Evolutionary conservation across 2,329 filamentous ascomycete genomes (phyloP), one percentile per base, ranked within the genome.

Genomic region (Grosmannia penicillata): DNA sequence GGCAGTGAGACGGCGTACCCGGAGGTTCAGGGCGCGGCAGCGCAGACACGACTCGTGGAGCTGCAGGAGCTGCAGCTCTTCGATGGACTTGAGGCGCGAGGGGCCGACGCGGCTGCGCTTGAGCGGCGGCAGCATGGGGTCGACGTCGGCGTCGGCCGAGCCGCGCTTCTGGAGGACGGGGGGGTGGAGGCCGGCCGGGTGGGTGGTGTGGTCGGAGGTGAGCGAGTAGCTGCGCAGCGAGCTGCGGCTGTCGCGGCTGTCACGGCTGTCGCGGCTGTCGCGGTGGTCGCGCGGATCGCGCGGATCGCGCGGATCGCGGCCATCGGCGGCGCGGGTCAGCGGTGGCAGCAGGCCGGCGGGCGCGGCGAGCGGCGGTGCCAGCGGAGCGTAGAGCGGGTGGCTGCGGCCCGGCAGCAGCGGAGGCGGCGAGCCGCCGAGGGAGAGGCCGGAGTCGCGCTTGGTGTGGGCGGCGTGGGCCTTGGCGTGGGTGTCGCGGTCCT

Each of bases 71-170:
- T 60, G 61, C 4, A 75, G 59, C 51, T 74, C 70, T 30, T 64
- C 68, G 33, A 75, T 74, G 15, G 70, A 74, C 48, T 73, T 62
- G 2, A 75, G 55, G 19, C 67, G 63, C 27, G 66, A 62, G 44
- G 68, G 68, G 4, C 65, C 67, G 23, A 66, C 60, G 31, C 68
- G 61, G 38, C 63, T 68, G 44, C 63, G 59, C 51, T 72, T 72
- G 39, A 74, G 48, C 4, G 70, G 70, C 8, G 70, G 70, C 3
- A 75, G 56, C 29, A 70, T 53, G 15, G 67, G 61, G 39, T 74
- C 68, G 27, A 60, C 55, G 33, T 70, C 66, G 2, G 62, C 56
- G 37, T 70, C 67, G 9, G 58, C 51, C 6, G 62, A 63, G 23
- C 54, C 57, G 41, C 62, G 57, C 10, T 30, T 8, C 8, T 8